Conservation (phyloP, 208 protist genomes). For the Trypanosoma melophagium region DNA sequence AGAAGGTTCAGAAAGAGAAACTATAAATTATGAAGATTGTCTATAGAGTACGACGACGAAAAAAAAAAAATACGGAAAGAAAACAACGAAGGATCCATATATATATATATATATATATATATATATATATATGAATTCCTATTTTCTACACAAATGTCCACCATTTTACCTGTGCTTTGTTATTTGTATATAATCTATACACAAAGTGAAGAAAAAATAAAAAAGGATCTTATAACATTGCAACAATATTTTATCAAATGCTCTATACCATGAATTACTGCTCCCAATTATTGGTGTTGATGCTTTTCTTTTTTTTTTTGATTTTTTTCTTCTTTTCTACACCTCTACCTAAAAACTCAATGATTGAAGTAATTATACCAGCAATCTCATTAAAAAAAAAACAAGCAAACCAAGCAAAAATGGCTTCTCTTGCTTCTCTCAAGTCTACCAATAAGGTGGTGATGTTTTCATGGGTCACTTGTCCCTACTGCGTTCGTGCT, state of each 20-base stretch:
- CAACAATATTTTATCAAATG: too few species aligned
- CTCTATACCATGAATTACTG: too few species aligned
- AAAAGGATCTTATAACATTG: too few species aligned
- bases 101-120: slow-evolving; percentile 18
- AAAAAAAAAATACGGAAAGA: slow-evolving; percentile 2
- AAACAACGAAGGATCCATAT: not conserved
- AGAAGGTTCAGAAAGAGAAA: not conserved
- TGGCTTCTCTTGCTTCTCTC: slow-evolving; percentile 12
- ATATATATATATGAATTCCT: not conserved
- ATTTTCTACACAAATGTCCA: not conserved
- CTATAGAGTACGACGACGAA: not conserved
- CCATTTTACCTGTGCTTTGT: slow-evolving; percentile 1
- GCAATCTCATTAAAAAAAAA: not conserved
- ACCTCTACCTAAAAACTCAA: not conserved
- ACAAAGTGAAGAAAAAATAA: too few species aligned
- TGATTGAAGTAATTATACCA: not conserved
- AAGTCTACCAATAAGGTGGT: slow-evolving; percentile 33
- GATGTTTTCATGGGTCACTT: slow-evolving; percentile 40
- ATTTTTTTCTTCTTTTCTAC: not conserved
- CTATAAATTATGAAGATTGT: not conserved
- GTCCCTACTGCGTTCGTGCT: slow-evolving; percentile 41
- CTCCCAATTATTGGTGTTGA: too few species aligned
- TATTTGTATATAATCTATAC: not conserved
- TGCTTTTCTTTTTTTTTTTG: too few species aligned
- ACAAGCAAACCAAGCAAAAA: not conserved